A percentile compares a stretch with the other conserved stretches of the same genome.
phyloP scores from a whole-genome alignment of 768 basidiomycete species.

The Coprinopsis sp. region DNA sequence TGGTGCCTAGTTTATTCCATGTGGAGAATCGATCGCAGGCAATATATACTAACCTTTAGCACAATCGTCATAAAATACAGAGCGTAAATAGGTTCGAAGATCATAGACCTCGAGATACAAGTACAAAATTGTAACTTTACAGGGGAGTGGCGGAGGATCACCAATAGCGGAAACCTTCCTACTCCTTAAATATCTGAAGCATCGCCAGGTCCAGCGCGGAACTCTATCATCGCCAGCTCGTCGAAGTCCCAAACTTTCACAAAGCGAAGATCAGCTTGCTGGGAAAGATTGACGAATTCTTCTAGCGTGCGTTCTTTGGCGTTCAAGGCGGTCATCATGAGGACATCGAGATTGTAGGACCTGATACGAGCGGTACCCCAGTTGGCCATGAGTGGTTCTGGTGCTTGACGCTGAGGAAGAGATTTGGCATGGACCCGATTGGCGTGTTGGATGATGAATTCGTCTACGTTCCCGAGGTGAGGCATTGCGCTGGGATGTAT shows the following conservation, averaged over 20 bases:
- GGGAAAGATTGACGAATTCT: slow-evolving; percentile 35
- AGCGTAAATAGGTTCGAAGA: no score
- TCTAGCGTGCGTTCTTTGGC: slow-evolving; percentile 37
- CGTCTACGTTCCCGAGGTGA: slow-evolving; percentile 21
- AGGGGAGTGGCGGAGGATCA: no score
- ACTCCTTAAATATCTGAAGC: background rate
- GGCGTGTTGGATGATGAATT: slow-evolving; percentile 31
- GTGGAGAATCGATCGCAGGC: no score
- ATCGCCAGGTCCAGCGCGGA: slow-evolving; percentile 3
- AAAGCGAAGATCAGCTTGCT: slow-evolving; percentile 24
- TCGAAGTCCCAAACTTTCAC: slow-evolving; percentile 29
- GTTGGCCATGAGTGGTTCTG: slow-evolving; percentile 44
- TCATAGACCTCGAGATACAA: no score
- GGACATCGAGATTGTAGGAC: slow-evolving; percentile 44
- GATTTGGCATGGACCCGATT: slow-evolving; percentile 11
- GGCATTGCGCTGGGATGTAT: background rate
- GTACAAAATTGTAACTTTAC: no score
- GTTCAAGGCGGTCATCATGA: slow-evolving; percentile 41
- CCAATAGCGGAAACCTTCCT: no score
- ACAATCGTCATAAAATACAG: no score
- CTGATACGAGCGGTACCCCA: slow-evolving; percentile 38
- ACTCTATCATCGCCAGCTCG: slow-evolving; percentile 27
- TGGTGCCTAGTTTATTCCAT: no score
- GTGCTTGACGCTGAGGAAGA: slow-evolving; percentile 23
- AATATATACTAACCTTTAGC: no score